Evolutionary conservation across 176 grass and related monocot genomes (phyloP).

Genomic region (Oryza officinalis): DNA sequence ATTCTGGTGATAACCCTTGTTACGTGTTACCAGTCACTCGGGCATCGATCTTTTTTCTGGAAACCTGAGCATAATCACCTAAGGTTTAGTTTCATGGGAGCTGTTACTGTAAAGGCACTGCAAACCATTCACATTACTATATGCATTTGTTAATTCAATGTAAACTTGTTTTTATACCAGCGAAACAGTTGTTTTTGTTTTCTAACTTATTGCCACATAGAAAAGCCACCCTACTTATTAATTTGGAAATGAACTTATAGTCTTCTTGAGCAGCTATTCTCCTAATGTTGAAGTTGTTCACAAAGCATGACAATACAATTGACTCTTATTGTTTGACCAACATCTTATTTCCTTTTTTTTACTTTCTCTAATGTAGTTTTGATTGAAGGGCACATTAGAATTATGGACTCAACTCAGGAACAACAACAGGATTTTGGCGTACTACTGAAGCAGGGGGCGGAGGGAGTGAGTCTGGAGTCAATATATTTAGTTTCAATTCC

Average conservation of each 20-base stretch:
- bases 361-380: conserved; percentile 13
- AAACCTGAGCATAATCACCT: neutral
- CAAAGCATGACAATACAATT: neutral
- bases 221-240: neutral
- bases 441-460: conserved; percentile 88
- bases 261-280: neutral
- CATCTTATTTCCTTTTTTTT: neutral
- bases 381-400: neutral
- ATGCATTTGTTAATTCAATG: neutral
- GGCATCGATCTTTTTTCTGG: neutral
- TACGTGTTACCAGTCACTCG: conserved; percentile 13
- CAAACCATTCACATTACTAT: neutral
- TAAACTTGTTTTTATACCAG: neutral
- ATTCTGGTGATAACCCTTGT: conserved; percentile 25
- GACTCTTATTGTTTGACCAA: neutral
- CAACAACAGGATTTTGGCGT: conserved; percentile 56
- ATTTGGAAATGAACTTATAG: conserved; percentile 21
- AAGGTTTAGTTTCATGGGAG: neutral
- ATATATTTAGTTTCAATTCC: neutral
- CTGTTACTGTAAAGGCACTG: neutral
- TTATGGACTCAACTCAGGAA: conserved; percentile 57
- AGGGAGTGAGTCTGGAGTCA: conserved; percentile 65
- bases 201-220: conserved; percentile 3
- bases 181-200: neutral
- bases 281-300: conserved; percentile 7